Evolutionary conservation across 805 yeast species (phyloP).

Genomic region (Metschnikowia lochheadii): DNA sequence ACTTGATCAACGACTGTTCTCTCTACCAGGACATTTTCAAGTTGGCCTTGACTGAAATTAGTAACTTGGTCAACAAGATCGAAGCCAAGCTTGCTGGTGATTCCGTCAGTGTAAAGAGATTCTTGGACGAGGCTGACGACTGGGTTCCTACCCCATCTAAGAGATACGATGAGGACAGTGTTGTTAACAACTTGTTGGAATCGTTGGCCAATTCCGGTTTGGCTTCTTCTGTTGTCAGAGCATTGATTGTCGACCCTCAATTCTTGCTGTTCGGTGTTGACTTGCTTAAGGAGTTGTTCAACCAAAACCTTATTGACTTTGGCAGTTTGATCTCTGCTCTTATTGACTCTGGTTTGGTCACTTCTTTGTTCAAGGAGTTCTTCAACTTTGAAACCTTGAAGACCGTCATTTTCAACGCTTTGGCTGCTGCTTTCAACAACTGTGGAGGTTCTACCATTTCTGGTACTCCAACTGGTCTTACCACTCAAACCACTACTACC

Average conservation of each 20-base stretch:
- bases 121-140: conserved; percentile 9
- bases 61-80: conserved; percentile 28
- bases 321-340: conserved; percentile 27
- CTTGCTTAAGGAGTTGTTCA: conserved; percentile 29
- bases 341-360: conserved; percentile 35
- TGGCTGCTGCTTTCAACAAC: conserved; percentile 39
- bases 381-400: conserved; percentile 36
- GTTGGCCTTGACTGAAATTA: conserved; percentile 29
- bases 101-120: conserved; percentile 22
- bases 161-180: conserved; percentile 16
- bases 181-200: conserved; percentile 37
- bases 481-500: conserved; percentile 22
- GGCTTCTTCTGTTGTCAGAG: conserved; percentile 34
- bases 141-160: conserved; percentile 5
- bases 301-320: conserved; percentile 26
- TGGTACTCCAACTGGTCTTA: conserved; percentile 18
- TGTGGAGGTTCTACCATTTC: conserved; percentile 31
- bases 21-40: conserved; percentile 38
- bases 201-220: conserved; percentile 42
- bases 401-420: conserved; percentile 39
- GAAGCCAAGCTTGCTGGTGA: conserved; percentile 21
- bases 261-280: conserved; percentile 38
- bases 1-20: conserved; percentile 34
- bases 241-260: conserved; percentile 34
- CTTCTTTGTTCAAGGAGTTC: conserved; percentile 35